A percentile compares a stretch with the other conserved stretches of the same genome.
These are phyloP conservation scores for Neofusicoccum parvum DNA, from an alignment of 2,329 filamentous ascomycete genomes.

Conservation along the genomic window DNA sequence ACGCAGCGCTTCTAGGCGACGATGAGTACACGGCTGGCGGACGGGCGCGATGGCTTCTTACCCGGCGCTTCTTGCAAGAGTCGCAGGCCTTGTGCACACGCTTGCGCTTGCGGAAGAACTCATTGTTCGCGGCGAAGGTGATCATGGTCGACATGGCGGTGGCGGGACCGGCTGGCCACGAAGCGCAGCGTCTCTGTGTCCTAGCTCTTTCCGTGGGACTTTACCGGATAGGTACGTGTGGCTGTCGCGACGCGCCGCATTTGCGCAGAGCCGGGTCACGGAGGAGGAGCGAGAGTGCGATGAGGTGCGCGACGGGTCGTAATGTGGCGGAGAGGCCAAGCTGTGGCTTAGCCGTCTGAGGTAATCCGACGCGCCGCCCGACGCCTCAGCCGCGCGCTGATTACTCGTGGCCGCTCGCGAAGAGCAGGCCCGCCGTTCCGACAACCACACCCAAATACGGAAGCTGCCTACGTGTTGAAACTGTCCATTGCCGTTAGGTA, in stretches of 20 bases:
- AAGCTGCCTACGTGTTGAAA: background rate
- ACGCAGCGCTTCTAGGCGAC: constrained; percentile 43
- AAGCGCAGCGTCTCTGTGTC: background rate
- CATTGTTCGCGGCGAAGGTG: constrained; percentile 49
- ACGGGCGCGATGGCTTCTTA: constrained; percentile 22
- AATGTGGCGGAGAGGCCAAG: background rate
- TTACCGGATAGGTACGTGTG: background rate
- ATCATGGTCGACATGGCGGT: constrained; percentile 44
- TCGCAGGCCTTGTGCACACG: constrained; percentile 47
- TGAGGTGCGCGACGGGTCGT: background rate
- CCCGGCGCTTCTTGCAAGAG: constrained; percentile 48
- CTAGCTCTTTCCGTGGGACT: background rate
- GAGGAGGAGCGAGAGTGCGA: background rate
- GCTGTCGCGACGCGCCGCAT: background rate
- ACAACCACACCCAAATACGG: no score
- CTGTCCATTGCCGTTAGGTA: constrained; percentile 7
- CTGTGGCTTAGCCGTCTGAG: background rate
- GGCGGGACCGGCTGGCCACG: background rate
- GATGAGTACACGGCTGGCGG: constrained; percentile 6
- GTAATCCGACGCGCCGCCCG: background rate
- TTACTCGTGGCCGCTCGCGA: background rate
- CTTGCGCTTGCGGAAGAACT: constrained; percentile 48
- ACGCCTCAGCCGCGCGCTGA: background rate
- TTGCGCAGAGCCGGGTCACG: background rate
- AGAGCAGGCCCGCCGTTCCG: background rate